Evolutionary conservation across 2,329 filamentous ascomycete genomes (phyloP), one percentile per base, ranked within the genome.

Genomic region (Cladosporium austrohemisphaericum): DNA sequence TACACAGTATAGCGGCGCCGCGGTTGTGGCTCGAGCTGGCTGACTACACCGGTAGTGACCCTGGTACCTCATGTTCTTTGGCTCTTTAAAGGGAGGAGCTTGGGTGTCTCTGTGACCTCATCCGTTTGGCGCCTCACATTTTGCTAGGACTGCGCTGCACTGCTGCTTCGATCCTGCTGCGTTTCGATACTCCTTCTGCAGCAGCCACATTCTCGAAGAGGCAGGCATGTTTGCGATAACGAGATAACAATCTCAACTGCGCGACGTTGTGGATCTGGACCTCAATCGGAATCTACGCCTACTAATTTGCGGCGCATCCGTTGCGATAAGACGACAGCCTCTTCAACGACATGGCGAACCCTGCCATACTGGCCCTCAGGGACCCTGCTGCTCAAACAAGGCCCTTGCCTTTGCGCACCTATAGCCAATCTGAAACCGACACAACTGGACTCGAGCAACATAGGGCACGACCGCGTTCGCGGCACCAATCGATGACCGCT

Each of bases 351-450:
- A 47, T 47, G 44, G 44, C 44, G 13, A 47, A 47, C 33, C 44
- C 26, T 8, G 44, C 44, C 1, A 9, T 47, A 14, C 35, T 47
- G 32, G n/a, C 33, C 22, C 19, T 38, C 19, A 47, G 16, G 23
- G 44, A 47, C 16, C 33, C 44, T 38, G 16, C 25, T 36, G 11
- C 29, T 19, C 29, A 38, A 5, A 19, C 28, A 28, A 41, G 46
- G 25, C 38, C 46, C 22, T 36, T 49, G 46, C 28, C 46, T 26
- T 22, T 49, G 37, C 37, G 46, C 13, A 49, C 46, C 22, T 49
- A 36, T 29, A 49, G 46, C 29, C 37, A 41, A 14, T 41, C 38
- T 25, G 37, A 41, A 28, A 35, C 36, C n/a, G 20, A 20, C 9
- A 29, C 26, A 28, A 28, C 37, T 16, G 46, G 37, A 6, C 20